Evolutionary conservation across 257 asterid genomes (phyloP).

Genomic region (Scutellaria minor): DNA sequence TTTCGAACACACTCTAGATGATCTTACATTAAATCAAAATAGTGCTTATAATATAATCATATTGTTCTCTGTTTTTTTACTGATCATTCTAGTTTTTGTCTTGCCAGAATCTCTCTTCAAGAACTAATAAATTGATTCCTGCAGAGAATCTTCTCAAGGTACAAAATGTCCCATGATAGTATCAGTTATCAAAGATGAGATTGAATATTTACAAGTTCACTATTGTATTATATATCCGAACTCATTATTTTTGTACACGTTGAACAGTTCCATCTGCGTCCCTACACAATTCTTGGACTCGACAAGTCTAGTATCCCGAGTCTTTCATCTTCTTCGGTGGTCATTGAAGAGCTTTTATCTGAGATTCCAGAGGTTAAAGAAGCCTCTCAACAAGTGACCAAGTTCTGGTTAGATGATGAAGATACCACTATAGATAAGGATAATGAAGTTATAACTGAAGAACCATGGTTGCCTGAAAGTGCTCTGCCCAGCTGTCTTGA

Average conservation of each 20-base stretch:
- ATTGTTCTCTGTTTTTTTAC: constrained; percentile 8
- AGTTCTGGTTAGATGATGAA: constrained; percentile 47
- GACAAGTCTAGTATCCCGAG: constrained; percentile 74
- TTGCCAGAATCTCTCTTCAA: constrained; percentile 56
- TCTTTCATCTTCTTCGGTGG: constrained; percentile 54
- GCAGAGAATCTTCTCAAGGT: constrained; percentile 99
- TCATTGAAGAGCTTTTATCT: constrained; percentile 66
- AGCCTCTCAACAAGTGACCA: constrained; percentile 59
- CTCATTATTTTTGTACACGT: constrained; percentile 15
- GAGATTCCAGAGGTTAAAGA: constrained; percentile 82
- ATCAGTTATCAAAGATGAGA: background rate
- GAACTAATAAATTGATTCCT: constrained; percentile 46
- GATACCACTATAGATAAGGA: constrained; percentile 32
- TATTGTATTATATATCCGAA: background rate
- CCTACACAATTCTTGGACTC: constrained; percentile 80
- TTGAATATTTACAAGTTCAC: background rate
- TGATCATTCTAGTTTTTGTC: constrained; percentile 34
- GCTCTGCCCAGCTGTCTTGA: constrained; percentile 81
- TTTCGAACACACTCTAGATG: background rate
- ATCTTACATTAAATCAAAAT: too few relatives aligned
- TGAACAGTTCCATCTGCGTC: constrained; percentile 79
- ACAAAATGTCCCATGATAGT: constrained; percentile 14
- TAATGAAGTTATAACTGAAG: constrained; percentile 49
- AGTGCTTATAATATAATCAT: background rate
- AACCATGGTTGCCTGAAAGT: constrained; percentile 70